A percentile compares a stretch with the other conserved stretches of the same genome.
phyloP scores from a whole-genome alignment of 1,139 yeast species.

The Kodamaea suecica region DNA sequence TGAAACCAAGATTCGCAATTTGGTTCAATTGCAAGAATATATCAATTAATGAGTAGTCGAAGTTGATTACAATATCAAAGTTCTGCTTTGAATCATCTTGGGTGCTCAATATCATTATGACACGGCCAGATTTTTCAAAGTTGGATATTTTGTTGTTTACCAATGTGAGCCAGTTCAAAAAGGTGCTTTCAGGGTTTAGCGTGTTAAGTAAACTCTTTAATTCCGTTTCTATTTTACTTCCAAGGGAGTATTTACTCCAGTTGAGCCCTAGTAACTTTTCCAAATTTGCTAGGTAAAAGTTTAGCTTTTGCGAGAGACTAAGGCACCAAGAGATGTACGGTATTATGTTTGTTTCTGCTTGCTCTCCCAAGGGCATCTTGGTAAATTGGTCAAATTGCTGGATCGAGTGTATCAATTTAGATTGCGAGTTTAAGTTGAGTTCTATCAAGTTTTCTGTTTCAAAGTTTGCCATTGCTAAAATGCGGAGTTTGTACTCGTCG shows the following conservation, averaged over 20 bases:
- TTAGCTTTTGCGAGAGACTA: conserved; percentile 21
- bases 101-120: conserved; percentile 31
- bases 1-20: conserved; percentile 51
- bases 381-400: conserved; percentile 2
- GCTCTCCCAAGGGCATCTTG: conserved; percentile 3
- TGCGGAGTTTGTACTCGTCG: conserved; percentile 35
- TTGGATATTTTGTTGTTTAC: conserved; percentile 9
- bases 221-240: conserved; percentile 57
- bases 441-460: conserved; percentile 26
- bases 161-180: conserved; percentile 46
- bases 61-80: conserved; percentile 37
- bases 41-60: conserved; percentile 45
- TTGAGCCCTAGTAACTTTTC: conserved; percentile 55
- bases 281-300: conserved; percentile 21
- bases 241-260: conserved; percentile 76
- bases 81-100: conserved; percentile 11
- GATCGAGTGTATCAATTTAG: background rate
- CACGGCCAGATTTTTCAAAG: conserved; percentile 29
- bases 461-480: conserved; percentile 28
- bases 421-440: conserved; percentile 2
- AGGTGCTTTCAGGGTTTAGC: conserved; percentile 42
- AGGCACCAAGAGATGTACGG: conserved; percentile 21
- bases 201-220: conserved; percentile 43
- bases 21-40: conserved; percentile 54
- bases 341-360: conserved; percentile 5